Evolutionary conservation across 2,329 filamentous ascomycete genomes (phyloP).

Genomic region (Clonostachys solani): DNA sequence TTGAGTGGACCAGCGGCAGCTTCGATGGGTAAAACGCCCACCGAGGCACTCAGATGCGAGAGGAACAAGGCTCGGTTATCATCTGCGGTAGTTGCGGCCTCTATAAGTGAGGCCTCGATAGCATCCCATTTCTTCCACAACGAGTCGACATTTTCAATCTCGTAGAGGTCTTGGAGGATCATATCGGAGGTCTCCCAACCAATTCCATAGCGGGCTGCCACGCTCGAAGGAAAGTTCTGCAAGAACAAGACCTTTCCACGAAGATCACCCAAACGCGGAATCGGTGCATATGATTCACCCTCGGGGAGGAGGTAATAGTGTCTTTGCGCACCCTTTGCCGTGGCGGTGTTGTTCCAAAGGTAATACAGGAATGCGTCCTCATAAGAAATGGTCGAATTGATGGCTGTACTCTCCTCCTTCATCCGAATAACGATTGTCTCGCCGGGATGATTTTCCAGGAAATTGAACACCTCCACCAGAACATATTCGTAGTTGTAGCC

Average conservation of each 20-base stretch:
- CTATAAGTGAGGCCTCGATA: constrained; percentile 31
- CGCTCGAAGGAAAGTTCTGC: constrained; percentile 36
- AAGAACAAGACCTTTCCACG: constrained; percentile 41
- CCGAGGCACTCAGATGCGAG: constrained; percentile 41
- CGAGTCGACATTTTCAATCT: constrained; percentile 33
- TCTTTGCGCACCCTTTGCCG: constrained; percentile 21
- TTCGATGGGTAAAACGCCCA: constrained; percentile 43
- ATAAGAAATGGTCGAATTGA: constrained; percentile 32
- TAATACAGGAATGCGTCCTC: constrained; percentile 39
- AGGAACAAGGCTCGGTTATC: constrained; percentile 34
- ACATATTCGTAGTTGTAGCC: constrained; percentile 38
- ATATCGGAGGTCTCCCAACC: constrained; percentile 39
- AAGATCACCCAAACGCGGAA: constrained; percentile 39
- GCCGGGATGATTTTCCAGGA: constrained; percentile 36
- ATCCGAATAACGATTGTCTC: constrained; percentile 44
- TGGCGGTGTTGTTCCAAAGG: constrained; percentile 22
- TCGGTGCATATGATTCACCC: constrained; percentile 18
- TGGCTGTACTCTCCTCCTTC: constrained; percentile 38
- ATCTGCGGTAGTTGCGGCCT: constrained; percentile 22
- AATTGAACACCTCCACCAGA: constrained; percentile 35
- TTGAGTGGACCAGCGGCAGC: constrained; percentile 41
- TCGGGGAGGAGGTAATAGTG: constrained; percentile 31
- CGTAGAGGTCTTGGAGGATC: constrained; percentile 41
- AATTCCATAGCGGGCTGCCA: constrained; percentile 30
- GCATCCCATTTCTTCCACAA: constrained; percentile 42